Conservation (phyloP, 768 basidiomycete species). For the Pisolithus albus region DNA sequence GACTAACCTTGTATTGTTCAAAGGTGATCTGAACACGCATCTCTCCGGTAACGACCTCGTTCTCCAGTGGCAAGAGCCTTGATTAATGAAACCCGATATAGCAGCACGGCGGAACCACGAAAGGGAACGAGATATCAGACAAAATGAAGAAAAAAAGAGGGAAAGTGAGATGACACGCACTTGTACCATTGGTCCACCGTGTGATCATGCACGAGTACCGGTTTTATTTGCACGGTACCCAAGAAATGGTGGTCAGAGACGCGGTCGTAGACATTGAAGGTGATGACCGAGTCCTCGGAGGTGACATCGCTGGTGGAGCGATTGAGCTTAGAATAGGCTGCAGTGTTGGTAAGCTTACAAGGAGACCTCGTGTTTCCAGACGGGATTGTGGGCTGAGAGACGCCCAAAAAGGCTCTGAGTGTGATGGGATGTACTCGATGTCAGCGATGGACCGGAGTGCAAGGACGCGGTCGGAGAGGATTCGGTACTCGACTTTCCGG, state of each 20-base stretch:
- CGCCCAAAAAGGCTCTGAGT: constrained; percentile 53
- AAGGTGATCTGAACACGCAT: constrained; percentile 93
- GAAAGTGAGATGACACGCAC: constrained; percentile 41
- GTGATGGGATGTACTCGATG: constrained; percentile 16
- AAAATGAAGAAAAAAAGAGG: constrained; percentile 8
- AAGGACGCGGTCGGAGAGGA: constrained; percentile 39
- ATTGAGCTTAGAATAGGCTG: constrained; percentile 14
- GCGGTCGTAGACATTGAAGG: constrained; percentile 89
- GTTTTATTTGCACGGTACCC: constrained; percentile 87
- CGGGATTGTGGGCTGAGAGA: constrained; percentile 76
- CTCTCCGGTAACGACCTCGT: constrained; percentile 84
- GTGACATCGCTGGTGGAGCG: constrained; percentile 76
- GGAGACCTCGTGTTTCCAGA: constrained; percentile 98
- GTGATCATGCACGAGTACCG: constrained; percentile 84
- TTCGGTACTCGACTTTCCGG: constrained; percentile 36
- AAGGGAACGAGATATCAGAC: constrained; percentile 9
- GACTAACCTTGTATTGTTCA: constrained; percentile 75
- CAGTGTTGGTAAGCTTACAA: constrained; percentile 59
- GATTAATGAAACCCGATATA: constrained; percentile 1
- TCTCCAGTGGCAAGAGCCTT: constrained; percentile 70
- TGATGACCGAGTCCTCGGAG: constrained; percentile 74
- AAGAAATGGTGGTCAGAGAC: constrained; percentile 81
- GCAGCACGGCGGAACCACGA: constrained; percentile 9
- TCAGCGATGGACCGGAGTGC: constrained; percentile 32
- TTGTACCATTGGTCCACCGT: constrained; percentile 97